A percentile compares a stretch with the other conserved stretches of the same genome.
phyloP scores from a whole-genome alignment of 768 basidiomycete species.

The Pluteus cervinus region DNA sequence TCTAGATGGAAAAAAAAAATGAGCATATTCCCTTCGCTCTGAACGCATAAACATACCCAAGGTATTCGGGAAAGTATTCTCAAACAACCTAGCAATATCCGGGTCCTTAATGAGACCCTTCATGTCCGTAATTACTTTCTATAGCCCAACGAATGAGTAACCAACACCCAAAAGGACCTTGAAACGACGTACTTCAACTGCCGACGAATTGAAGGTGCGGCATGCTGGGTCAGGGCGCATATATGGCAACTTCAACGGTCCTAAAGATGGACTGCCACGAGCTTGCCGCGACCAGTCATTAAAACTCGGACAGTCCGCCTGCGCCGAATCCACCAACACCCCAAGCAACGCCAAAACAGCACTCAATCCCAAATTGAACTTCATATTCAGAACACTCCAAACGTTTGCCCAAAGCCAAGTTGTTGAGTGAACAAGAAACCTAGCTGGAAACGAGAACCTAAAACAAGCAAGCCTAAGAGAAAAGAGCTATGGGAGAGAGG shows the following conservation, averaged over 20 bases:
- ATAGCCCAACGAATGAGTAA: constrained; percentile 1
- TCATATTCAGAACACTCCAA: too few relatives aligned
- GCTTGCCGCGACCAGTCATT: constrained; percentile 33
- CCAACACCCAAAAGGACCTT: not conserved
- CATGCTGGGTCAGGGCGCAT: constrained; percentile 69
- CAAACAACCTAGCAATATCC: constrained; percentile 72
- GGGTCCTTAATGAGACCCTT: constrained; percentile 66
- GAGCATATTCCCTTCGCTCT: too few relatives aligned
- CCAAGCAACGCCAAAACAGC: too few relatives aligned
- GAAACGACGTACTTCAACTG: constrained; percentile 52
- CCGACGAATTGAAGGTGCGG: constrained; percentile 69
- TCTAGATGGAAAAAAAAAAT: constrained; percentile 33
- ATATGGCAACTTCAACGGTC: constrained; percentile 58
- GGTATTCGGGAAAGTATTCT: constrained; percentile 81
- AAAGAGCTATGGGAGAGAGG: too few relatives aligned
- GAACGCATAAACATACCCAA: constrained; percentile 42
- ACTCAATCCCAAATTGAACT: too few relatives aligned
- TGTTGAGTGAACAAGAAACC: too few relatives aligned
- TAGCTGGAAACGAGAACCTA: too few relatives aligned
- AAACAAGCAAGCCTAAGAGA: too few relatives aligned
- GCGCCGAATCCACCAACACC: too few relatives aligned
- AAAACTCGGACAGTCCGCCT: too few relatives aligned
- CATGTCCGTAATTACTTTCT: constrained; percentile 72
- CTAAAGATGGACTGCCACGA: constrained; percentile 55
- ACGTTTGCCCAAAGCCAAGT: too few relatives aligned